Percentiles rank a stretch among this genome's conserved stretches.
Evolutionary conservation across 352 stramenopile genomes (phyloP).

Genomic region (Pythium insidiosum): DNA sequence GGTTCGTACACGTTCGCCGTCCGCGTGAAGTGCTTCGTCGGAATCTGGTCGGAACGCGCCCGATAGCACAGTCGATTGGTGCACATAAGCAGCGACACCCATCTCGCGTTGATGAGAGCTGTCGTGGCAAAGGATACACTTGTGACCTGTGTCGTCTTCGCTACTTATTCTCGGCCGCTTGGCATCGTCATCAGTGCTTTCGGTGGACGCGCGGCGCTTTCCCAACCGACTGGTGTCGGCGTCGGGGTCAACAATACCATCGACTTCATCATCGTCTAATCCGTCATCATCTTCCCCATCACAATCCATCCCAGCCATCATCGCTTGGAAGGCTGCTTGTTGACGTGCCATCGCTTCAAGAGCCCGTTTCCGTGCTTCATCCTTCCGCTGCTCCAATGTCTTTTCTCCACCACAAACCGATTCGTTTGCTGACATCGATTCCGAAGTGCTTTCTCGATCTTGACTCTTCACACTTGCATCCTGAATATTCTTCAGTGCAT

Average conservation of each 20-base stretch:
- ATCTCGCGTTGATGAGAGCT: conserved; percentile 73
- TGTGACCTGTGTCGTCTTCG: conserved; percentile 24
- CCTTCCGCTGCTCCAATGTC: conserved; percentile 70
- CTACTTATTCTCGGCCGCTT: conserved; percentile 44
- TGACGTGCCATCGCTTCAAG: conserved; percentile 77
- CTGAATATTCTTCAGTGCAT: conserved; percentile 27
- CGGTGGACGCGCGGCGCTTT: conserved; percentile 39
- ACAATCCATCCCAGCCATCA: conserved; percentile 53
- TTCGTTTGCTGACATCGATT: no score
- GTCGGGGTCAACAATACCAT: not conserved
- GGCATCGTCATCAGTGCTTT: conserved; percentile 19
- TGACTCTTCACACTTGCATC: conserved; percentile 11
- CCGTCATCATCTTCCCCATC: conserved; percentile 13
- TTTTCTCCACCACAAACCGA: conserved; percentile 17
- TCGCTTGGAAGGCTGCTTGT: conserved; percentile 77
- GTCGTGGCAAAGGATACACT: conserved; percentile 85
- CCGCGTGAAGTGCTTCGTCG: conserved; percentile 40
- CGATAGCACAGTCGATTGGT: conserved; percentile 81
- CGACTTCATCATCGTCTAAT: conserved; percentile 16
- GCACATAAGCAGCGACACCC: conserved; percentile 77
- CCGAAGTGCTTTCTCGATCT: no score
- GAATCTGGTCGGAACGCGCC: conserved; percentile 65
- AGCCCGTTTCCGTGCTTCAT: conserved; percentile 66
- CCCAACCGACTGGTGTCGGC: conserved; percentile 13
- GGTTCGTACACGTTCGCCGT: conserved; percentile 44